A percentile compares a stretch with the other conserved stretches of the same genome.
phyloP scores from a whole-genome alignment of 192 early-diverging fungal species.

The Coemansia sp. region DNA sequence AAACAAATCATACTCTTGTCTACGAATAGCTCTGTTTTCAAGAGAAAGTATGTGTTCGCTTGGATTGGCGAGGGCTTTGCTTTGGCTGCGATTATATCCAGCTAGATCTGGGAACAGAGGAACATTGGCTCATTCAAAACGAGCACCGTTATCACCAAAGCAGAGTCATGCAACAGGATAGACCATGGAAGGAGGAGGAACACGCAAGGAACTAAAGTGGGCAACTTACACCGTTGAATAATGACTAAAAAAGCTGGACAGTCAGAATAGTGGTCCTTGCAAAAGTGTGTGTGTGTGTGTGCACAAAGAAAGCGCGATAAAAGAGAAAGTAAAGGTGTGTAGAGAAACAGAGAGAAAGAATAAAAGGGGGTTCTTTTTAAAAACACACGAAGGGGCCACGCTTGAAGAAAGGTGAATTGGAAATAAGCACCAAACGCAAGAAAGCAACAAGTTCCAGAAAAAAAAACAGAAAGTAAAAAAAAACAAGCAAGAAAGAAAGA shows the following conservation, averaged over 20 bases:
- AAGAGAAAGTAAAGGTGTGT: not conserved
- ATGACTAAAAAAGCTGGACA: not conserved
- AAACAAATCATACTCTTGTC: not conserved
- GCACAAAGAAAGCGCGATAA: not conserved
- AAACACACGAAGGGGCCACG: not conserved
- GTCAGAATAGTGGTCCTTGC: not conserved
- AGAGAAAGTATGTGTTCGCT: too few species aligned
- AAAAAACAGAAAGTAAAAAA: conserved; percentile 5
- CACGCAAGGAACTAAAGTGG: not conserved
- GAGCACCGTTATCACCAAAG: not conserved
- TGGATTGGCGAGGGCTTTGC: too few species aligned
- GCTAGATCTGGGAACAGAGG: too few species aligned
- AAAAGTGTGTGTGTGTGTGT: not conserved
- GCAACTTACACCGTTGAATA: not conserved
- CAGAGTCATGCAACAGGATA: not conserved
- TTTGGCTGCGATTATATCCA: too few species aligned
- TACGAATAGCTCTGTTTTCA: not conserved
- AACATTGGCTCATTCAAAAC: too few species aligned
- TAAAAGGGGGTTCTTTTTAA: not conserved
- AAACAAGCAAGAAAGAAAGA: not conserved
- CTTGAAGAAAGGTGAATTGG: not conserved
- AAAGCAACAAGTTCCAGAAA: not conserved
- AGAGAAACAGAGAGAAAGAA: not conserved
- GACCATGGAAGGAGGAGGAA: not conserved
- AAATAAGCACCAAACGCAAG: conserved; percentile 4